These are phyloP conservation scores for Leucocoprinus leucothites DNA, from an alignment of 768 basidiomycete species.

Conservation along the genomic window DNA sequence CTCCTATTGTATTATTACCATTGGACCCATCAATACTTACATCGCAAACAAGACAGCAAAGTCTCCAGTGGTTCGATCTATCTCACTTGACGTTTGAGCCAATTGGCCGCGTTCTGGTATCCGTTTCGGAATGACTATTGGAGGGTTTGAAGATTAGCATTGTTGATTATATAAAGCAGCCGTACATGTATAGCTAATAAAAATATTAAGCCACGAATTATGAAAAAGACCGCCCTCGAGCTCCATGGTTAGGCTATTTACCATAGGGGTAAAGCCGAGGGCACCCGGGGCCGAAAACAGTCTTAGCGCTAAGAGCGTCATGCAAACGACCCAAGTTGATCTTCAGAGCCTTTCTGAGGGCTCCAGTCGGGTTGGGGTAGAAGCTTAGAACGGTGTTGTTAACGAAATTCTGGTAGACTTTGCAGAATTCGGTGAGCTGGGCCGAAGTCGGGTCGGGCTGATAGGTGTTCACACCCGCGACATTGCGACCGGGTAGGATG, in stretches of 20 bases:
- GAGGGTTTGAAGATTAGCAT: too few species aligned
- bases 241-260: too few species aligned
- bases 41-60: too few species aligned
- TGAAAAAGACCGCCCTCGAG: background rate
- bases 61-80: too few species aligned
- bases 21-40: too few species aligned
- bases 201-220: too few species aligned
- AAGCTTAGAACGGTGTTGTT: conserved; percentile 15
- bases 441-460: conserved; percentile 13
- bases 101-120: too few species aligned
- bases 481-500: conserved; percentile 16
- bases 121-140: too few species aligned
- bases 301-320: background rate
- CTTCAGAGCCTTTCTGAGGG: conserved; percentile 14
- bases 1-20: too few species aligned
- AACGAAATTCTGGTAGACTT: conserved; percentile 17
- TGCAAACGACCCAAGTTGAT: conserved; percentile 13
- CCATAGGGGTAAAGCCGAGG: conserved; percentile 14
- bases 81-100: too few species aligned
- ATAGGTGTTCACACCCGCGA: conserved; percentile 15
- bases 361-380: conserved; percentile 18
- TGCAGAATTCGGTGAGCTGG: conserved; percentile 9
- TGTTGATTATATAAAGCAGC: too few species aligned
- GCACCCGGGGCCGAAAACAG: background rate
- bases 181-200: too few species aligned